Conservation (phyloP, 73 alveolate species). For the Tetrahymena thermophila region DNA sequence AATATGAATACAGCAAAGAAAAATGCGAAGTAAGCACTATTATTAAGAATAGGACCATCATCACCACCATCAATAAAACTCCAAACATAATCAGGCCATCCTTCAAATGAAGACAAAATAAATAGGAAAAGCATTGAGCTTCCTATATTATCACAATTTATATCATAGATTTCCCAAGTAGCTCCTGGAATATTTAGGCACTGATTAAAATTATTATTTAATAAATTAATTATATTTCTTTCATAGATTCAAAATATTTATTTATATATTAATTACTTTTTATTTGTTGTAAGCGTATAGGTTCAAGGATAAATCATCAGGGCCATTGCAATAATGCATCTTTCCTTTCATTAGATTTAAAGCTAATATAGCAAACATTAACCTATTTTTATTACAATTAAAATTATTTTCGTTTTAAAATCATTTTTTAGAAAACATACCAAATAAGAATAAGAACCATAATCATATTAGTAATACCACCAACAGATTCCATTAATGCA, state of each 20-base stretch:
- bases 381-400: conserved; percentile 20
- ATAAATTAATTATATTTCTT: too few species aligned
- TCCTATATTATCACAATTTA: conserved; percentile 31
- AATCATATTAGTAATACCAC: conserved; percentile 74
- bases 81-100: conserved; percentile 25
- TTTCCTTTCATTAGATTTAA: conserved; percentile 30
- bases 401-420: not conserved
- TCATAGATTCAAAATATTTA: not conserved
- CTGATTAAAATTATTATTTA: not conserved
- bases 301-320: not conserved
- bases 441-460: conserved; percentile 83
- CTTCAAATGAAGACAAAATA: conserved; percentile 7
- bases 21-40: conserved; percentile 6
- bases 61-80: conserved; percentile 31
- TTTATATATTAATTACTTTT: not conserved
- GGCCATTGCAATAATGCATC: conserved; percentile 19
- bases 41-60: conserved; percentile 24
- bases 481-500: conserved; percentile 79
- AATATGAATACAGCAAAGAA: conserved; percentile 76
- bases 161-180: conserved; percentile 11
- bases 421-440: not conserved
- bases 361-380: conserved; percentile 36
- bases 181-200: not conserved
- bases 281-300: not conserved
- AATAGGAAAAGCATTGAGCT: conserved; percentile 23